Base-by-base conservation (phyloP, 2,329 filamentous ascomycete genomes). In the Colletotrichum sansevieriae region DNA sequence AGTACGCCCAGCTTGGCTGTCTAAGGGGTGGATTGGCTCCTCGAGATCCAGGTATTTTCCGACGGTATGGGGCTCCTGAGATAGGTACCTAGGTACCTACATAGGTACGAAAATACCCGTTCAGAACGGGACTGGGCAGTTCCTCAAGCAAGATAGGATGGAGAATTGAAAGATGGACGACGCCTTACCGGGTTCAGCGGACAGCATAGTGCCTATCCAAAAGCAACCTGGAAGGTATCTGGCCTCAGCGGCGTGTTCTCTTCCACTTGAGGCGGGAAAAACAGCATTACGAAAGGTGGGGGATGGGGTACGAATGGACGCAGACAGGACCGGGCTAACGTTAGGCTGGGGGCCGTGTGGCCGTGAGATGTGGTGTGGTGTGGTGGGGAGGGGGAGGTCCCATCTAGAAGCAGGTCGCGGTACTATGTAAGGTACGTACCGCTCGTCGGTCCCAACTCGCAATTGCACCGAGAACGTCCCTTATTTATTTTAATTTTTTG, bases 311-410 rank as follows among this genome's bases (percentile, higher is more conserved):
- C 59, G 61, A 65, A 64, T 64, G 65, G 60, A 67, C 60, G 49
- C 41, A 46, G 58, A 57, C 43, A 47, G 56, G 63, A 49, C 46
- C 25, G 49, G 58, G 59, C 47, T 64, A 57, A 57, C 65, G 37
- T 54, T 56, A 44, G 62, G 18, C 65, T 65, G 47, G 62, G 64
- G 62, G 62, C 22, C 61, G 61, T 66, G 52, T 68, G 61, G 65
- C 39, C 46, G 20, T 55, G 39, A 13, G 44, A 46, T 39, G 63
- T 52, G 18, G 47, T 39, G 22, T 41, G 52, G 29, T 39, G 39
- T 37, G 44, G 56, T 39, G n/a, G 51, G 52, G 29, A 51, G 20
- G 41, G 18, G 58, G 43, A 63, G 29, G 55, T 56, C 20, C 52
- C 18, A 20, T n/a, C 4, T 33, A 1, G 47, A 29, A 29, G 25